Evolutionary conservation across 2,329 filamentous ascomycete genomes (phyloP).

Genomic region (Alternaria sp.): DNA sequence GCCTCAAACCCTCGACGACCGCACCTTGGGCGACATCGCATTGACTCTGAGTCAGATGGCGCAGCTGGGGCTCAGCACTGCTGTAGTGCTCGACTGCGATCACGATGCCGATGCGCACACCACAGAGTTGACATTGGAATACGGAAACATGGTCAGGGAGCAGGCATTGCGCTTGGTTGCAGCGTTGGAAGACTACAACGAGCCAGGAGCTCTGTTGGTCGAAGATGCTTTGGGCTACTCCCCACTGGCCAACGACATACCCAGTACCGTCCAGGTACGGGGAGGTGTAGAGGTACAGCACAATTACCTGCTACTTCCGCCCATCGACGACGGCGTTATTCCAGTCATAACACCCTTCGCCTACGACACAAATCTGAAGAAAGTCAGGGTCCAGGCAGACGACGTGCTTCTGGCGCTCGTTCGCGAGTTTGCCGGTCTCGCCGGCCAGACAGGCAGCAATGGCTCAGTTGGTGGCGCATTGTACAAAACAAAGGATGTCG

Average conservation of each 20-base stretch:
- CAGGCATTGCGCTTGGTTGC: slow-evolving; percentile 77
- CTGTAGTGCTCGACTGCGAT: slow-evolving; percentile 80
- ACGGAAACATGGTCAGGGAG: slow-evolving; percentile 58
- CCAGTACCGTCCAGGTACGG: slow-evolving; percentile 43
- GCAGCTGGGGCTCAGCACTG: slow-evolving; percentile 79
- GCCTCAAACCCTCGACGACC: slow-evolving; percentile 73
- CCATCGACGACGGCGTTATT: slow-evolving; percentile 72
- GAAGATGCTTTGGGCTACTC: slow-evolving; percentile 60
- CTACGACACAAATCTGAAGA: slow-evolving; percentile 58
- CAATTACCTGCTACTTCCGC: slow-evolving; percentile 64
- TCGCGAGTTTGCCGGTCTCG: slow-evolving; percentile 73
- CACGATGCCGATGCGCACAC: slow-evolving; percentile 47
- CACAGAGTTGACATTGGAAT: slow-evolving; percentile 35
- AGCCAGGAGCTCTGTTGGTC: slow-evolving; percentile 72
- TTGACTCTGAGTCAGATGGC: slow-evolving; percentile 84
- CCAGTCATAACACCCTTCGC: slow-evolving; percentile 72
- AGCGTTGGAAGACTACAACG: slow-evolving; percentile 73
- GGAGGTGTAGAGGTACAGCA: slow-evolving; percentile 51
- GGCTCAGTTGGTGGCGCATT: slow-evolving; percentile 17
- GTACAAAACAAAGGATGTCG: slow-evolving; percentile 22
- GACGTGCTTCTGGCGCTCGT: slow-evolving; percentile 80
- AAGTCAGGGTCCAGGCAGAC: slow-evolving; percentile 59
- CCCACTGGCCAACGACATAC: slow-evolving; percentile 36
- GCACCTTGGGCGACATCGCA: slow-evolving; percentile 75
- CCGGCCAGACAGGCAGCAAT: slow-evolving; percentile 34